Evolutionary conservation across 257 asterid genomes (phyloP).

Genomic region (Forsythia suspensa): DNA sequence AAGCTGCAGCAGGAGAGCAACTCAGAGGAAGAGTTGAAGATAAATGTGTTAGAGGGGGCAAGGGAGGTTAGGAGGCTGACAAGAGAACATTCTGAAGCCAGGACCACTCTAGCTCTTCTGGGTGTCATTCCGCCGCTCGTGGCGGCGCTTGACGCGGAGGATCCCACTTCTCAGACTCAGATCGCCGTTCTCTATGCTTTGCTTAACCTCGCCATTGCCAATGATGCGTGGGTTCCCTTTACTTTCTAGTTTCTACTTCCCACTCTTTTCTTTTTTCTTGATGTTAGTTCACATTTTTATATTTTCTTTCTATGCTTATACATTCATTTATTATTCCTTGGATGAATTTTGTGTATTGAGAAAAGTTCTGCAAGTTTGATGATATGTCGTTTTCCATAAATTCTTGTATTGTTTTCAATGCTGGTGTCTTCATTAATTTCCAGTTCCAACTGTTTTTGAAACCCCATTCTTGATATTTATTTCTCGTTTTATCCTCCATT

Average conservation of each 20-base stretch:
- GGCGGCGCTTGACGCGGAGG: slow-evolving; percentile 55
- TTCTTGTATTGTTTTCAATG: not conserved
- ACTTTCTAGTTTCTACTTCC: not conserved
- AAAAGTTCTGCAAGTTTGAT: not conserved
- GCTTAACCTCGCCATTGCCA: slow-evolving; percentile 73
- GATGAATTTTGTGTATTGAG: not conserved
- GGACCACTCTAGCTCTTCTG: slow-evolving; percentile 70
- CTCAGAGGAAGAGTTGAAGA: slow-evolving; percentile 9
- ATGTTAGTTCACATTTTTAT: too few species aligned
- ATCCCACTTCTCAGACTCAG: slow-evolving; percentile 44
- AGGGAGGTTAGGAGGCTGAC: slow-evolving; percentile 68
- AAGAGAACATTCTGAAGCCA: slow-evolving; percentile 58
- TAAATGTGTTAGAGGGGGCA: slow-evolving; percentile 59
- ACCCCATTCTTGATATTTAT: not conserved
- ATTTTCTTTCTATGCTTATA: not conserved
- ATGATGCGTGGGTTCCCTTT: slow-evolving; percentile 50
- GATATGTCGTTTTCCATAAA: slow-evolving; percentile 7
- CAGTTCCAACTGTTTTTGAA: not conserved
- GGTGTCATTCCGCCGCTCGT: slow-evolving; percentile 93
- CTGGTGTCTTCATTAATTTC: not conserved
- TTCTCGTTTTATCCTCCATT: not conserved
- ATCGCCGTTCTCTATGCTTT: slow-evolving; percentile 80
- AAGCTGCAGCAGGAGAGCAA: slow-evolving; percentile 26
- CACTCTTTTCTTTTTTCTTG: too few species aligned
- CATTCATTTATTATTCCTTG: not conserved